These are phyloP conservation scores for Pleodorina starrii DNA, from an alignment of 139 green algal genomes.

Conservation along the genomic window DNA sequence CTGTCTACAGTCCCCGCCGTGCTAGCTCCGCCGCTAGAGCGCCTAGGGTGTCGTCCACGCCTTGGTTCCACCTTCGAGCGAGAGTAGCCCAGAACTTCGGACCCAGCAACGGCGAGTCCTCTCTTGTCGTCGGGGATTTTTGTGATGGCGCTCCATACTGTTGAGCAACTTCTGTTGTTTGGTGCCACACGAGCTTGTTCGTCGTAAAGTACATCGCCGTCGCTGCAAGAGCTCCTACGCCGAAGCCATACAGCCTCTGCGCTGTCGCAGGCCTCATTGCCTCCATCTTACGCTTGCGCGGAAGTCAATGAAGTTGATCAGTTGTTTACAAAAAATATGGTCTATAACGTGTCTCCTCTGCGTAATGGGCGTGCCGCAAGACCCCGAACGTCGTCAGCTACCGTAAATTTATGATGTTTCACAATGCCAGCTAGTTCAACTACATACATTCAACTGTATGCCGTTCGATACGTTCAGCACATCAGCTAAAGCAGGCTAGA, in stretches of 20 bases:
- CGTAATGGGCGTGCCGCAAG: too few species aligned
- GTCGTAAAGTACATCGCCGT: constrained; percentile 9
- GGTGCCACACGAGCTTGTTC: background rate
- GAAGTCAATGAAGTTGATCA: background rate
- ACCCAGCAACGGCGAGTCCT: background rate
- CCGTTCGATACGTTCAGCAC: too few species aligned
- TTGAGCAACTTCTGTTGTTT: constrained; percentile 28
- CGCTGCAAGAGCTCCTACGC: background rate
- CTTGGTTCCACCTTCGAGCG: constrained; percentile 19
- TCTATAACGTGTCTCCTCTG: too few species aligned
- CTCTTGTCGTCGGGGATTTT: background rate
- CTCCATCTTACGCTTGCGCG: background rate
- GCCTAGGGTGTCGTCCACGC: constrained; percentile 8
- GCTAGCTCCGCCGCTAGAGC: constrained; percentile 23
- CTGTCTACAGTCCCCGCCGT: background rate
- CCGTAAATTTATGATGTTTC: too few species aligned
- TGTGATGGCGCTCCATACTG: constrained; percentile 12
- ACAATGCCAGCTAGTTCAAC: too few species aligned
- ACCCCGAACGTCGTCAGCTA: too few species aligned
- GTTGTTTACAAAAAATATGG: background rate
- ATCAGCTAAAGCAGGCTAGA: too few species aligned
- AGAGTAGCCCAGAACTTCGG: constrained; percentile 7
- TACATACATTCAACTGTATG: too few species aligned
- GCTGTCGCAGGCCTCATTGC: background rate
- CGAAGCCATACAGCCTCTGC: constrained; percentile 28